These are phyloP conservation scores for Suhomyces kunorum DNA, from an alignment of 1,139 yeast species.

Conservation along the genomic window DNA sequence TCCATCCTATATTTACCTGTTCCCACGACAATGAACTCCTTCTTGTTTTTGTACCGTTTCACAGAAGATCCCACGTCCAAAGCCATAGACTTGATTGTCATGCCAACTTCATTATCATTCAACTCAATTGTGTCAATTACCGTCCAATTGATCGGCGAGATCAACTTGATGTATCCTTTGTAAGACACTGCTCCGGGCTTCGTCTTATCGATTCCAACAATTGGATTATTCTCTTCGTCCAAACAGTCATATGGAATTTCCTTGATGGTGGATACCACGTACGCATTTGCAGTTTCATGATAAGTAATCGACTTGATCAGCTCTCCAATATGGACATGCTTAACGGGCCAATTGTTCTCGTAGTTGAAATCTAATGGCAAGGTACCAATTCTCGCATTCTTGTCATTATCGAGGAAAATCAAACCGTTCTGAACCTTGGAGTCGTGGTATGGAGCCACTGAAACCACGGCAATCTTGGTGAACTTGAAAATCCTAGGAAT, in stretches of 20 bases:
- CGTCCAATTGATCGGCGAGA: slow-evolving; percentile 78
- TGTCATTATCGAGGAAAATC: slow-evolving; percentile 70
- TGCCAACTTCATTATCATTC: slow-evolving; percentile 66
- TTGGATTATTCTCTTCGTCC: slow-evolving; percentile 72
- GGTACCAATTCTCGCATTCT: slow-evolving; percentile 71
- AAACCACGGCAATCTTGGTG: slow-evolving; percentile 61
- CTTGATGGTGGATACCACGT: slow-evolving; percentile 62
- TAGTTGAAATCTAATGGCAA: slow-evolving; percentile 55
- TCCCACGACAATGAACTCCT: slow-evolving; percentile 77
- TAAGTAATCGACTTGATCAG: slow-evolving; percentile 71
- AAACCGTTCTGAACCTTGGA: slow-evolving; percentile 51
- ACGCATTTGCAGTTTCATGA: slow-evolving; percentile 69
- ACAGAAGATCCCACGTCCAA: slow-evolving; percentile 51
- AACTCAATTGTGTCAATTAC: slow-evolving; percentile 71
- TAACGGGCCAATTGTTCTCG: slow-evolving; percentile 66
- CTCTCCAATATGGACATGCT: slow-evolving; percentile 54
- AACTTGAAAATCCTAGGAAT: slow-evolving; percentile 69
- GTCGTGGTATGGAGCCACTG: slow-evolving; percentile 56
- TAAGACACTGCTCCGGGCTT: slow-evolving; percentile 54
- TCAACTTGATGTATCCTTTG: slow-evolving; percentile 61
- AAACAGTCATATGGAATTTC: slow-evolving; percentile 63
- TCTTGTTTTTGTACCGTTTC: slow-evolving; percentile 55
- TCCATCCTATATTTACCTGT: slow-evolving; percentile 78
- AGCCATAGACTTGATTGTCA: slow-evolving; percentile 59
- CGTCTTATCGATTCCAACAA: slow-evolving; percentile 58